phyloP scores from a whole-genome alignment of 2,329 filamentous ascomycete species.

The Lecanicillium sp. region DNA sequence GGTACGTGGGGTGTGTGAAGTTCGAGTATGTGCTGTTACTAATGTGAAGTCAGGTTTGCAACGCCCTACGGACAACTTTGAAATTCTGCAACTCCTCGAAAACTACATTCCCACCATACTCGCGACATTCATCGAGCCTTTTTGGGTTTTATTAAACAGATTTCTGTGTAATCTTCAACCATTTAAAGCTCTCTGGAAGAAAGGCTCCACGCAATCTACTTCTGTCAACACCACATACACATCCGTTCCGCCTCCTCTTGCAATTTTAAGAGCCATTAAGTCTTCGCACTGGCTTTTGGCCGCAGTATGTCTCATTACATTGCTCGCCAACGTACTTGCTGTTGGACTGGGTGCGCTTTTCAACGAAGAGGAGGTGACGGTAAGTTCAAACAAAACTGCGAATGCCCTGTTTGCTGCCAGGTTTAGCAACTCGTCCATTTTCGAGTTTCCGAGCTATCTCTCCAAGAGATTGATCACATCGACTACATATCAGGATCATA shows the following conservation, averaged over 20 bases:
- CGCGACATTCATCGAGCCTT: conserved; percentile 47
- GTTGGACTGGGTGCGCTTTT: conserved; percentile 44
- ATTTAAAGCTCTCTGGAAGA: conserved; percentile 34
- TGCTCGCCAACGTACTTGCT: conserved; percentile 44
- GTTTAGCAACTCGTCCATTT: conserved; percentile 15
- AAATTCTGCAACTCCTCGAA: conserved; percentile 28
- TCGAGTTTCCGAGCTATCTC: neutral
- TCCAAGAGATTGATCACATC: neutral
- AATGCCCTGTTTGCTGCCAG: conserved; percentile 7
- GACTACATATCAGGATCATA: conserved; percentile 14
- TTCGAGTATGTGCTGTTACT: too few species aligned
- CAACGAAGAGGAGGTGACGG: conserved; percentile 20
- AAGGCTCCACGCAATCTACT: conserved; percentile 21
- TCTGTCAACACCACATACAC: conserved; percentile 40
- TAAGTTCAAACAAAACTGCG: conserved; percentile 9
- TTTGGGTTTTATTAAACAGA: conserved; percentile 47
- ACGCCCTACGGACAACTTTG: conserved; percentile 21
- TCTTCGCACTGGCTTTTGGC: conserved; percentile 37
- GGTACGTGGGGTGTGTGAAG: too few species aligned
- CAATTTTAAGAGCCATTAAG: conserved; percentile 33
- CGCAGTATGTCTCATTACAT: conserved; percentile 35
- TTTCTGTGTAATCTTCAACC: conserved; percentile 46
- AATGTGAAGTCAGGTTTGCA: too few species aligned
- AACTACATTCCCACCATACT: conserved; percentile 46
- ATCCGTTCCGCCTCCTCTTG: conserved; percentile 46